Conservation (phyloP, 768 basidiomycete species). For the Trametes gibbosa region DNA sequence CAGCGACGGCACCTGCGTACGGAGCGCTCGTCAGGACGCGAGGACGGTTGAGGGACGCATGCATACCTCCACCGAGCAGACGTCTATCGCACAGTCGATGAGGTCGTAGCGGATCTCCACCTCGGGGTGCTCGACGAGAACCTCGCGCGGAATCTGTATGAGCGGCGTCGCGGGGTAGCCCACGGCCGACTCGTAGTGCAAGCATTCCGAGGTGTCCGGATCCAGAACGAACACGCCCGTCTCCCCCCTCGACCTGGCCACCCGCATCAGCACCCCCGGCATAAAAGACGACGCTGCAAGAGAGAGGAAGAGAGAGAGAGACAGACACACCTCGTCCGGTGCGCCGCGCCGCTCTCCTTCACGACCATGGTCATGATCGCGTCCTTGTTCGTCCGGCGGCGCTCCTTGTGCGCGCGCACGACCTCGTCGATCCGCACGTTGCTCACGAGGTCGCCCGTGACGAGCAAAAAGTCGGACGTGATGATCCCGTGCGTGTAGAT, state of each 20-base stretch:
- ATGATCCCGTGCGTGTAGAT: constrained; percentile 91
- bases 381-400: constrained; percentile 84
- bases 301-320: too few species aligned
- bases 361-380: constrained; percentile 97
- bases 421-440: constrained; percentile 90
- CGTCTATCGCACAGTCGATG: constrained; percentile 85
- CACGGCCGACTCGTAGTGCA: constrained; percentile 79
- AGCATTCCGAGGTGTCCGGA: constrained; percentile 69
- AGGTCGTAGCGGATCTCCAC: constrained; percentile 87
- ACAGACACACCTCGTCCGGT: constrained; percentile 69
- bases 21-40: not conserved
- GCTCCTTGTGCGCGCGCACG: constrained; percentile 83
- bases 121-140: constrained; percentile 69
- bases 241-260: constrained; percentile 62
- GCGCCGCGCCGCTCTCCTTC: constrained; percentile 69
- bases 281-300: not conserved
- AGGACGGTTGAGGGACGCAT: not conserved
- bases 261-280: not conserved
- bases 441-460: constrained; percentile 90
- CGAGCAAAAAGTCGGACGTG: constrained; percentile 87
- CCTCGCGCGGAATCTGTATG: constrained; percentile 73
- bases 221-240: constrained; percentile 79
- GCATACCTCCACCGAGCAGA: constrained; percentile 89
- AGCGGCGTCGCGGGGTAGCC: constrained; percentile 64
- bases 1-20: constrained; percentile 77